These are phyloP conservation scores for Tolypocladium album DNA, from an alignment of 2,329 filamentous ascomycete genomes.

Conservation along the genomic window DNA sequence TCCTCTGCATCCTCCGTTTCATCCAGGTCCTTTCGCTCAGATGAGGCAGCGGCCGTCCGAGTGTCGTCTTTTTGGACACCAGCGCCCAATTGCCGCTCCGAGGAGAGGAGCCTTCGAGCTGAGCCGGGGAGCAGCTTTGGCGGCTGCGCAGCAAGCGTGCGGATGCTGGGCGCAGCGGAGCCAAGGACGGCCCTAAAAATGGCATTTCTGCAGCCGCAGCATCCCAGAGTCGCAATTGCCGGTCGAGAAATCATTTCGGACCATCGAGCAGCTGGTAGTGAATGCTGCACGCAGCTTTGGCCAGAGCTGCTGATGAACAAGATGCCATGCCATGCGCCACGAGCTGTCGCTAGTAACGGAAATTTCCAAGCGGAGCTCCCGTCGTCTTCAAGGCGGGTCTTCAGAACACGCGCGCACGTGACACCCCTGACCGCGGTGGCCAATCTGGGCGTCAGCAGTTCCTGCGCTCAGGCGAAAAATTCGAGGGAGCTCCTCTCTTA, in stretches of 20 bases:
- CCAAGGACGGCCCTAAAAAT: conserved; percentile 18
- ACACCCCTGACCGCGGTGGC: conserved; percentile 1
- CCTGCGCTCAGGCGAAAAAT: conserved; percentile 13
- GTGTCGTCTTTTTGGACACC: conserved; percentile 3
- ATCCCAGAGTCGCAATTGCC: conserved; percentile 15
- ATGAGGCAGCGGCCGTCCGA: conserved; percentile 7
- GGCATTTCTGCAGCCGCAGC: conserved; percentile 18
- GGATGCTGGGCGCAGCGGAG: conserved; percentile 10
- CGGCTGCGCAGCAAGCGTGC: conserved; percentile 11
- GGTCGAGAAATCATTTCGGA: conserved; percentile 19
- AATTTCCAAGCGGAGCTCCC: not conserved
- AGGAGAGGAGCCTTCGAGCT: conserved; percentile 13
- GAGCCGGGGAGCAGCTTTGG: conserved; percentile 8
- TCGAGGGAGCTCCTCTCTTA: conserved; percentile 10
- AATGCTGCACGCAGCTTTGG: not conserved
- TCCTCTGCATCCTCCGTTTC: conserved; percentile 22
- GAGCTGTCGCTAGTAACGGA: not conserved
- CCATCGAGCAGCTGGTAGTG: too few species aligned
- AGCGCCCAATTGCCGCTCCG: not conserved
- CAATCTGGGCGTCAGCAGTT: not conserved
- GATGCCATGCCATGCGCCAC: not conserved
- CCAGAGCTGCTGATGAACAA: not conserved
- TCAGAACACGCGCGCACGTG: conserved; percentile 3
- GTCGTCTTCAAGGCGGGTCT: not conserved
- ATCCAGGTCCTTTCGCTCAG: conserved; percentile 3